Evolutionary conservation across 1,284 basidiomycete genomes (phyloP).

Genomic region (Omphalotus olearius): DNA sequence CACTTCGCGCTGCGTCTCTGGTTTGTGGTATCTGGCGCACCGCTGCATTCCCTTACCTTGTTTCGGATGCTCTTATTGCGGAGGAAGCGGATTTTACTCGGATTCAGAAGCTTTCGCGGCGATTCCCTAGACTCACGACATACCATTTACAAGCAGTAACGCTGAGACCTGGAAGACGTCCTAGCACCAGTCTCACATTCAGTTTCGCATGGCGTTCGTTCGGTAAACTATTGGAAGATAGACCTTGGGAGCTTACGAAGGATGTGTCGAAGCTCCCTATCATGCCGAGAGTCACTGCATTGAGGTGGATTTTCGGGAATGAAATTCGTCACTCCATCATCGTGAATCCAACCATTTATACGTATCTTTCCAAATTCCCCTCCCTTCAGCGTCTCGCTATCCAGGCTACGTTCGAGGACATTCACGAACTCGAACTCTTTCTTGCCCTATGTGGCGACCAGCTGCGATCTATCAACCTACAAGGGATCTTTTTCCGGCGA

Average conservation of each 20-base stretch:
- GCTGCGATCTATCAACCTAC: slow-evolving; percentile 4
- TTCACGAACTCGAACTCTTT: slow-evolving; percentile 8
- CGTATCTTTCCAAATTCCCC: slow-evolving; percentile 6
- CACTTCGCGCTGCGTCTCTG: slow-evolving; percentile 2
- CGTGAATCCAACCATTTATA: slow-evolving; percentile 4
- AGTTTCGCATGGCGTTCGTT: not conserved
- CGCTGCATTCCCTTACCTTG: slow-evolving; percentile 8
- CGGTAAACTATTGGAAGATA: slow-evolving; percentile 6
- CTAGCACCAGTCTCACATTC: not conserved
- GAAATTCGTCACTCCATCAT: slow-evolving; percentile 5
- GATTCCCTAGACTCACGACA: slow-evolving; percentile 5
- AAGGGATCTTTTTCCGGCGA: slow-evolving; percentile 7
- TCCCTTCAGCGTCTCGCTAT: slow-evolving; percentile 7
- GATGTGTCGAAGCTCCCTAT: not conserved
- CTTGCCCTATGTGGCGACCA: not conserved
- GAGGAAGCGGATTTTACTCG: slow-evolving; percentile 6
- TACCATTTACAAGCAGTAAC: slow-evolving; percentile 4
- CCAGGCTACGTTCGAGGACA: slow-evolving; percentile 5
- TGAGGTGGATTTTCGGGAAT: slow-evolving; percentile 5
- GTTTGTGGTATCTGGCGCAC: slow-evolving; percentile 5
- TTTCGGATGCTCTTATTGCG: slow-evolving; percentile 4
- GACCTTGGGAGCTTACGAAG: slow-evolving; percentile 2
- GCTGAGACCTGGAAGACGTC: not conserved
- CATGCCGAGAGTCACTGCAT: slow-evolving; percentile 6
- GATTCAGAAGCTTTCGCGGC: slow-evolving; percentile 1